phyloP scores from a whole-genome alignment of 2,329 filamentous ascomycete species.

The Monilinia fructicola region DNA sequence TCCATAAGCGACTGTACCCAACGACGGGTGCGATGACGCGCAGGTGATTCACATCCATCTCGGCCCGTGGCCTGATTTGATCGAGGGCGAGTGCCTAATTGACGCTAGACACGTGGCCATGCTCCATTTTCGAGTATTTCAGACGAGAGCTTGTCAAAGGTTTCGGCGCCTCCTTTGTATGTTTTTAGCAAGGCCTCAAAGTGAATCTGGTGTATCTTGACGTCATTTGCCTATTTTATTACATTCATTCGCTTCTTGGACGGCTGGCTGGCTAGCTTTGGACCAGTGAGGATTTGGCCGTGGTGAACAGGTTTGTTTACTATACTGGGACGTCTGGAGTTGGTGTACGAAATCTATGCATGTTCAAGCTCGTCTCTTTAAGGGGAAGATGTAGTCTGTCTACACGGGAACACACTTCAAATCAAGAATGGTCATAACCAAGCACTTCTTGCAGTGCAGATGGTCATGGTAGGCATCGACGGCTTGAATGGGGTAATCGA shows the following conservation, averaged over 20 bases:
- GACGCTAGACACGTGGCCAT: conserved; percentile 21
- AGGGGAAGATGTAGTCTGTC: background rate
- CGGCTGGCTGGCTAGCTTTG: background rate
- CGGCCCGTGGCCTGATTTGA: conserved; percentile 4
- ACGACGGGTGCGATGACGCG: conserved; percentile 2
- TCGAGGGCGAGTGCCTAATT: conserved; percentile 8
- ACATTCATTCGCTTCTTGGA: background rate
- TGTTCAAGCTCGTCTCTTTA: background rate
- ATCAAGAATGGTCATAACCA: background rate
- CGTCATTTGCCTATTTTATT: background rate
- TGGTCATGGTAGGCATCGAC: background rate
- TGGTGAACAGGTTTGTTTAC: background rate
- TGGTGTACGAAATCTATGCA: background rate
- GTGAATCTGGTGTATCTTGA: background rate
- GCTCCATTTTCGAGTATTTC: conserved; percentile 15
- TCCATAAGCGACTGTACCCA: conserved; percentile 3
- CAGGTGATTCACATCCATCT: conserved; percentile 11
- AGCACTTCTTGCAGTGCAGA: background rate
- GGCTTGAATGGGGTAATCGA: background rate
- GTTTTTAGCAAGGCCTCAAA: background rate
- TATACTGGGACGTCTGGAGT: background rate
- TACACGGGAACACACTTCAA: background rate
- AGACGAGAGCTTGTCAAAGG: background rate
- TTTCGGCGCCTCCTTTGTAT: background rate
- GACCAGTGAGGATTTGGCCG: background rate